Percentiles rank a stretch among this genome's conserved stretches.
phyloP scores from a whole-genome alignment of 495 filamentous ascomycete species.

The Jackrogersella minutella region DNA sequence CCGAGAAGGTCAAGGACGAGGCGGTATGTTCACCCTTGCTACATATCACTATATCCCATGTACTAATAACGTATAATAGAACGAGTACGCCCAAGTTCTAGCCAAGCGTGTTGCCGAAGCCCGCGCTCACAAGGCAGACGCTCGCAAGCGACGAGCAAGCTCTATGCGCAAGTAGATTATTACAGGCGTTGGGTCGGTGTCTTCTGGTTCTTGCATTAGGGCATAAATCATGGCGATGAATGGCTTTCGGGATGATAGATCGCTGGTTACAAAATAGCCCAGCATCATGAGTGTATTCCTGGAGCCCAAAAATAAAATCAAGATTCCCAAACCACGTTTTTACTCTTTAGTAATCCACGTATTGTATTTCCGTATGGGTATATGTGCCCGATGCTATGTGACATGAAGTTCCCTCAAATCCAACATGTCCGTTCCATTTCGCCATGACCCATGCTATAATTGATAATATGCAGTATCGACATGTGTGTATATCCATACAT shows the following conservation, averaged over 20 bases:
- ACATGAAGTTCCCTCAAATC: constrained; percentile 13
- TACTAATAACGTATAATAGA: constrained; percentile 62
- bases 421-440: constrained; percentile 22
- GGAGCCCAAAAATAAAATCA: constrained; percentile 41
- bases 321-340: constrained; percentile 41
- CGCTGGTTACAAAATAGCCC: constrained; percentile 39
- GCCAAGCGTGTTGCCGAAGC: constrained; percentile 95
- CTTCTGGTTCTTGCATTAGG: constrained; percentile 50
- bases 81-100: constrained; percentile 92
- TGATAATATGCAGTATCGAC: constrained; percentile 18
- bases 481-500: constrained; percentile 19
- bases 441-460: constrained; percentile 31
- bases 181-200: constrained; percentile 53
- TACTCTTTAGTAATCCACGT: constrained; percentile 1
- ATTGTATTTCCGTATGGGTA: background rate
- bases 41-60: background rate
- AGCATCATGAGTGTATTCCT: constrained; percentile 43
- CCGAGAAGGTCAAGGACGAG: constrained; percentile 96
- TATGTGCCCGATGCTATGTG: constrained; percentile 29
- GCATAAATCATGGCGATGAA: constrained; percentile 46
- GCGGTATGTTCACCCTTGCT: constrained; percentile 73
- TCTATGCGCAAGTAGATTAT: constrained; percentile 88
- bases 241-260: constrained; percentile 39
- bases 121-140: constrained; percentile 88
- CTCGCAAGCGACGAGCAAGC: constrained; percentile 92